Evolutionary conservation across 2,329 filamentous ascomycete genomes (phyloP), one percentile per base, ranked within the genome.

Genomic region (Coniochaeta hoffmannii): DNA sequence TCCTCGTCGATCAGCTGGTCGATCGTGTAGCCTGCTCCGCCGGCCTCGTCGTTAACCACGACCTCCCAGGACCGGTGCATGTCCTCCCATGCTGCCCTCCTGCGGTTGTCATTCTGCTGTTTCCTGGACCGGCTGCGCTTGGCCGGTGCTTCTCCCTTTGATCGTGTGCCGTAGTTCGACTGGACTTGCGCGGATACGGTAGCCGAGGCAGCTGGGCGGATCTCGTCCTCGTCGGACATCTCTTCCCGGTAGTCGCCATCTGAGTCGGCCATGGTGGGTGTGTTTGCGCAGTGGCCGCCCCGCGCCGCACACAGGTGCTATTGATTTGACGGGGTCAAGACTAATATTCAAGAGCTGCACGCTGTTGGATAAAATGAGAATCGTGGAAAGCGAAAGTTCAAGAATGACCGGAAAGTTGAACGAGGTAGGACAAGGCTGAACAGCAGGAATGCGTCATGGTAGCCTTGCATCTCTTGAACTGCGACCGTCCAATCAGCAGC

Each of bases 1-100:
- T 89, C 85, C 22, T 90, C 89, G 70, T 96, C 90, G 51, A 91
- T 79, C 30, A 88, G 72, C 22, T 87, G 86, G 60, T 89, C 85
- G 38, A 96, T 82, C 56, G 85, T 86, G 61, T 96, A 83, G 41
- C 15, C 24, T 17, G 24, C 24, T 28, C 26, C 26, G 56, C 85
- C 86, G 49, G 89, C 90, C 72, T 95, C 89, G 41, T 85, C 86
- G 19, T 87, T 86, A 52, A 89, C 81, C 32, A 92, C 82, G 7
- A 82, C 82, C 66, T 93, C 89, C 84, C 84, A 87, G 19, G 81
- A 84, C 55, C 84, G 76, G 68, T 84, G 82, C 26, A 86, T 82
- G 66, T 83, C 77, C 67, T 87, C 84, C 84, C 84, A 87, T 3
- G 82, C 80, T 19, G 83, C 81, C 64, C 77, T 78, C 15, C 58